phyloP scores from a whole-genome alignment of 306 rosid genomes.

The Spatholobus suberectus region DNA sequence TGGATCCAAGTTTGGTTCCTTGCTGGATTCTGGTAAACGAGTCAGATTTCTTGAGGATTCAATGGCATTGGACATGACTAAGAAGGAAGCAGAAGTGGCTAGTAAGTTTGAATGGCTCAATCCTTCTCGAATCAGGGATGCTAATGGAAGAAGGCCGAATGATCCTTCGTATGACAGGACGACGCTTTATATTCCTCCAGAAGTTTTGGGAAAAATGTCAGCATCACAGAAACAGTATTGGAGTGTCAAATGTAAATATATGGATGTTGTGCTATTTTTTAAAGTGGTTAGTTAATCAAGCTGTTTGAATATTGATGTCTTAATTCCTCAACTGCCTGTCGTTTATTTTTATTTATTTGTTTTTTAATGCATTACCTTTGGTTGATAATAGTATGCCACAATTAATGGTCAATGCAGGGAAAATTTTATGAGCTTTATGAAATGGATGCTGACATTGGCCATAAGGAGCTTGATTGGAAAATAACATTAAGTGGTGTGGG shows the following conservation, averaged over 20 bases:
- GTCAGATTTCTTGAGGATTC: constrained; percentile 66
- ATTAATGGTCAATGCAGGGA: constrained; percentile 62
- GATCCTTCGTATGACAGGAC: constrained; percentile 75
- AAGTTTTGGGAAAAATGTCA: constrained; percentile 76
- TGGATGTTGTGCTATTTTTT: constrained; percentile 88
- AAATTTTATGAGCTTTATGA: constrained; percentile 97
- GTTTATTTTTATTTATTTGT: background rate
- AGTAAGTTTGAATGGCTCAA: constrained; percentile 97
- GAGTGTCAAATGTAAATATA: constrained; percentile 89
- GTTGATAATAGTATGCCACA: constrained; percentile 31
- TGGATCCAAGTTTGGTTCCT: constrained; percentile 46
- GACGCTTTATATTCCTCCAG: constrained; percentile 83
- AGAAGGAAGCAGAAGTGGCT: constrained; percentile 54
- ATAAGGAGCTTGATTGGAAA: constrained; percentile 99
- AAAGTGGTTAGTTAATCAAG: constrained; percentile 84
- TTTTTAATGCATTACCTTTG: constrained; percentile 15
- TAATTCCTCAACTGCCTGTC: background rate
- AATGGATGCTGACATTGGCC: constrained; percentile 96
- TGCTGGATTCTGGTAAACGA: constrained; percentile 67
- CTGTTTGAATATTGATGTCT: constrained; percentile 25
- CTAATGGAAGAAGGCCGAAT: constrained; percentile 66
- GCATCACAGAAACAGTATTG: constrained; percentile 96
- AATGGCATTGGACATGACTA: constrained; percentile 43
- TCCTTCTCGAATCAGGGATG: constrained; percentile 81
- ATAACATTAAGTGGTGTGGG: constrained; percentile 96